Percentiles rank a stretch among this genome's conserved stretches.
phyloP scores from a whole-genome alignment of 352 stramenopile species.

The Saprolegnia diclina region DNA sequence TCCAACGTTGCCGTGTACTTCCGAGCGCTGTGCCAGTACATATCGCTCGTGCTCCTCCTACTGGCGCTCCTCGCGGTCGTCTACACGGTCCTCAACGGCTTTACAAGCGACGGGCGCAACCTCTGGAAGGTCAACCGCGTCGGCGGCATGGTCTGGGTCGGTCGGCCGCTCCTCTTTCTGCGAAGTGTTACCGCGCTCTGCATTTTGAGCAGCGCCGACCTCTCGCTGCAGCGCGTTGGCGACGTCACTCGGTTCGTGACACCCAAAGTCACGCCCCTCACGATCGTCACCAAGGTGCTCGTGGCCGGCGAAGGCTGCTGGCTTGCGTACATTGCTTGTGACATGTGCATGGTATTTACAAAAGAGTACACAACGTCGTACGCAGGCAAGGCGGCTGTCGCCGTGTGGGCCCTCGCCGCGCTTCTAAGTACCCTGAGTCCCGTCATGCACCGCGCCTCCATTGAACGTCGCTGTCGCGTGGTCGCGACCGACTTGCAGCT shows the following conservation, averaged over 20 bases:
- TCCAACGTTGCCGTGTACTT: constrained; percentile 4
- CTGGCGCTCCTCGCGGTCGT: background rate
- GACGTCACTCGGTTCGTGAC: background rate
- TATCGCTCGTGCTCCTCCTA: background rate
- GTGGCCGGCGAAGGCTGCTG: constrained; percentile 7
- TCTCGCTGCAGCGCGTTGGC: background rate
- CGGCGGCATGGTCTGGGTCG: constrained; percentile 18
- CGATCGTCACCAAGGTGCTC: background rate
- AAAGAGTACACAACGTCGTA: background rate
- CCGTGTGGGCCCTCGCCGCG: background rate
- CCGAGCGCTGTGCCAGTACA: constrained; percentile 3
- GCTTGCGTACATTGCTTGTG: constrained; percentile 9
- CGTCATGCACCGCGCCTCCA: background rate
- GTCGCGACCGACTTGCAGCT: constrained; percentile 1
- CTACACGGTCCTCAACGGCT: background rate
- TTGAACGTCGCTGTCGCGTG: background rate
- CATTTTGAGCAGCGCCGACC: background rate
- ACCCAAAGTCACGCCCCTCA: background rate
- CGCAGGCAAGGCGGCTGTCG: background rate
- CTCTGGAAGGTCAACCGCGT: constrained; percentile 19
- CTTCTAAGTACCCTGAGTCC: background rate
- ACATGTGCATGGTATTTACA: constrained; percentile 2
- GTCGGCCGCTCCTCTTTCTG: constrained; percentile 9
- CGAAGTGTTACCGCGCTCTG: constrained; percentile 10
- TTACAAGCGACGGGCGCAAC: constrained; percentile 9